These are phyloP conservation scores for Hypoxylon sp. DNA, from an alignment of 2,329 filamentous ascomycete species.

Conservation along the genomic window DNA sequence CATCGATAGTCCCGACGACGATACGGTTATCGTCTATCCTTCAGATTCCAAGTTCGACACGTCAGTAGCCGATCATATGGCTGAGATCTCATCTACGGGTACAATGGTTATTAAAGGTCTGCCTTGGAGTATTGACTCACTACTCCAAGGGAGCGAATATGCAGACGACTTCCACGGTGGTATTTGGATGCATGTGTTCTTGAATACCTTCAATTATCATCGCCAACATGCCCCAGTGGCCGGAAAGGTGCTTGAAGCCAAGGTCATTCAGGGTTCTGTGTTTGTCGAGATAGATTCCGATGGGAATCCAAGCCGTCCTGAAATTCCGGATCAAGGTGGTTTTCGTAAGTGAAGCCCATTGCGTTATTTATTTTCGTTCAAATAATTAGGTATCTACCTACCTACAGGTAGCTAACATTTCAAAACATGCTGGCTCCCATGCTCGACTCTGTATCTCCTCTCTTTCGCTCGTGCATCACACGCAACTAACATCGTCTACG, in stretches of 20 bases:
- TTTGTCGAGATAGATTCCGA: constrained; percentile 42
- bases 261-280: constrained; percentile 48
- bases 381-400: neutral
- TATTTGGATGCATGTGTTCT: constrained; percentile 52
- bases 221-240: constrained; percentile 45
- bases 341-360: neutral
- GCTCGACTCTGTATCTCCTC: too few species aligned
- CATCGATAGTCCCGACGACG: constrained; percentile 43
- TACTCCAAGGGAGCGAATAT: constrained; percentile 48
- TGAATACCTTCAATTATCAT: constrained; percentile 53
- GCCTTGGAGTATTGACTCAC: constrained; percentile 49
- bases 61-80: constrained; percentile 34
- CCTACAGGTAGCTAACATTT: neutral
- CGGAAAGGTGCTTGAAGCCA: constrained; percentile 50
- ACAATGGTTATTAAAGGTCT: constrained; percentile 48
- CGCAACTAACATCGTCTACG: constrained; percentile 32
- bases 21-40: constrained; percentile 46
- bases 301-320: neutral
- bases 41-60: constrained; percentile 50
- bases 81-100: neutral
- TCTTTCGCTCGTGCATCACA: too few species aligned
- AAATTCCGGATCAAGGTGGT: neutral
- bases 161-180: constrained; percentile 50
- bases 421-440: too few species aligned
- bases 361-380: neutral